These are phyloP conservation scores for Gracilaria domingensis DNA, from an alignment of 23 red algal genomes.

Conservation along the genomic window DNA sequence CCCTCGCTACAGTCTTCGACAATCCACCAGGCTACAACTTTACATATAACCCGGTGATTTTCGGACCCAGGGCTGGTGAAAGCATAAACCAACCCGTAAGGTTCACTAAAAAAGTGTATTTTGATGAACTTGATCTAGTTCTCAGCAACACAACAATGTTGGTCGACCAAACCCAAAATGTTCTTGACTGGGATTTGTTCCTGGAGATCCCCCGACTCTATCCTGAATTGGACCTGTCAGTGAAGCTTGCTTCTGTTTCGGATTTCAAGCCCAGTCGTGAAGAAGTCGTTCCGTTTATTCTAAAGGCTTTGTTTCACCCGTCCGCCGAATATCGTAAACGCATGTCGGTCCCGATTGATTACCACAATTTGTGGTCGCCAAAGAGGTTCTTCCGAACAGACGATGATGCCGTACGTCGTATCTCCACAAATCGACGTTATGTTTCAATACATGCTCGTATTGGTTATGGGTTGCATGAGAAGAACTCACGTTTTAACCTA, in stretches of 20 bases:
- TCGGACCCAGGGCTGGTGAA: neutral
- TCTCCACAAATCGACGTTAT: neutral
- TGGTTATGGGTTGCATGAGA: slow-evolving; percentile 37
- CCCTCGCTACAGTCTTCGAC: neutral
- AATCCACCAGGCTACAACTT: slow-evolving; percentile 17
- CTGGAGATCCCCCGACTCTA: slow-evolving; percentile 18
- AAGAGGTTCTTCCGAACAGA: neutral
- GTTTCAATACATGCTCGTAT: slow-evolving; percentile 51
- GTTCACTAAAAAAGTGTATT: neutral
- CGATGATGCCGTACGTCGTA: neutral
- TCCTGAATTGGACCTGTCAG: neutral
- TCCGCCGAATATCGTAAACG: neutral
- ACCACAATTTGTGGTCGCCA: neutral
- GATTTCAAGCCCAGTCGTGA: neutral
- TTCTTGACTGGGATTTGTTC: slow-evolving; percentile 46
- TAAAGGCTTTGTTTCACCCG: slow-evolving; percentile 35
- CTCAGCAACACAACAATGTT: neutral
- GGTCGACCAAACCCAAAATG: neutral
- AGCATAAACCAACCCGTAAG: neutral
- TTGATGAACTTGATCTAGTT: slow-evolving; percentile 4
- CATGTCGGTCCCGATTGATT: neutral
- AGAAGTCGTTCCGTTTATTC: slow-evolving; percentile 15
- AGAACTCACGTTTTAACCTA: slow-evolving; percentile 1
- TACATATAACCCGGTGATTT: slow-evolving; percentile 9
- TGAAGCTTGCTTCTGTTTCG: neutral